These are phyloP conservation scores for Fusarium nanum DNA, from an alignment of 2,329 filamentous ascomycete species.

Conservation along the genomic window DNA sequence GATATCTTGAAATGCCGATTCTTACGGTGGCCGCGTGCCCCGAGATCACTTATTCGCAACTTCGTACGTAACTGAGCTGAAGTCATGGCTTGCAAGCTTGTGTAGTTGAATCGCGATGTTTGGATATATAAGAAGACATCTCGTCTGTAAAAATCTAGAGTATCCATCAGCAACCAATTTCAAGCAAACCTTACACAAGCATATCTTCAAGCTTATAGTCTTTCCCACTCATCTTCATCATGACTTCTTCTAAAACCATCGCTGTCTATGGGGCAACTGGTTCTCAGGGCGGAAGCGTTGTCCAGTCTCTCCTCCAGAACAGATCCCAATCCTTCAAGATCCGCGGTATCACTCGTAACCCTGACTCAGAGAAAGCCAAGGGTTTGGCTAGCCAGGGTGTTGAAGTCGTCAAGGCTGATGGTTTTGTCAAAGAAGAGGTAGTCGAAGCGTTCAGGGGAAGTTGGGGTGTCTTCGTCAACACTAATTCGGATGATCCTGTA, in stretches of 20 bases:
- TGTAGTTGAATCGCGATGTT: constrained; percentile 6
- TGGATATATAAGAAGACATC: constrained; percentile 29
- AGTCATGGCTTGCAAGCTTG: constrained; percentile 1
- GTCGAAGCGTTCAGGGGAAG: constrained; percentile 48
- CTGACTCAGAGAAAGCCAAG: constrained; percentile 47
- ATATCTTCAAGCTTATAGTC: not conserved
- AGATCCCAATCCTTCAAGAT: constrained; percentile 44
- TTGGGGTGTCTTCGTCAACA: constrained; percentile 52
- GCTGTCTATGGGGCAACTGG: constrained; percentile 51
- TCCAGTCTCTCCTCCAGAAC: constrained; percentile 48
- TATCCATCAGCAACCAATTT: constrained; percentile 18
- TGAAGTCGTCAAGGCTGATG: constrained; percentile 50
- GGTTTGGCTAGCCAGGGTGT: constrained; percentile 42
- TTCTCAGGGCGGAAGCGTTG: constrained; percentile 48
- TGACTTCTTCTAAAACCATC: constrained; percentile 46
- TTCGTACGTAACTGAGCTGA: not conserved
- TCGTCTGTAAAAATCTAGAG: not conserved
- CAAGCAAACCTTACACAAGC: not conserved
- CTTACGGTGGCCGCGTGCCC: constrained; percentile 13
- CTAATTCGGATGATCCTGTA: constrained; percentile 49
- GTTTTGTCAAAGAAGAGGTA: constrained; percentile 40
- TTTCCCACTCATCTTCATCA: constrained; percentile 8
- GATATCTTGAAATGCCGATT: constrained; percentile 14
- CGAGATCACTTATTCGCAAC: constrained; percentile 25
- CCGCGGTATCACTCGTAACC: constrained; percentile 48